Conservation (phyloP, 1,284 basidiomycete species). For the Trametes pubescens region DNA sequence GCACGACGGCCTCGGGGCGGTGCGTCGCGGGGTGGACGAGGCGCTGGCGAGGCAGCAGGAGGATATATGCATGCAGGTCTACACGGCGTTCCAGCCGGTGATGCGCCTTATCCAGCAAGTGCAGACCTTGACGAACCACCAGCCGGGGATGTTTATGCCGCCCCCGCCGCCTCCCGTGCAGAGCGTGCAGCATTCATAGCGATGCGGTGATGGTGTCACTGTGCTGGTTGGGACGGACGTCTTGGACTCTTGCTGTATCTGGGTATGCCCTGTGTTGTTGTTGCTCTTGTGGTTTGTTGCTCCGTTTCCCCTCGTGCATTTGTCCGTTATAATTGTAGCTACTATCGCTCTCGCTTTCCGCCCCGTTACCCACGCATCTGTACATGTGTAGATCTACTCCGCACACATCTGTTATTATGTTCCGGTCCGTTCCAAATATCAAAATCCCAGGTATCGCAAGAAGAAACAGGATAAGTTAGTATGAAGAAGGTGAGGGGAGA, state of each 20-base stretch:
- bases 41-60: constrained; percentile 23
- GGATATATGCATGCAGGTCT: constrained; percentile 25
- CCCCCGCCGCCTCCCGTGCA: constrained; percentile 21
- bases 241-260: not conserved
- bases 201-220: not conserved
- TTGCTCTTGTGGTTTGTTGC: not conserved
- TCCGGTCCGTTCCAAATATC: not conserved
- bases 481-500: not conserved
- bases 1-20: constrained; percentile 12
- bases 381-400: not conserved
- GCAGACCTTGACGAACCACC: constrained; percentile 17
- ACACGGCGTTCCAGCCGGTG: constrained; percentile 14
- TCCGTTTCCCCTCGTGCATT: not conserved
- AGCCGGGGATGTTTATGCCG: constrained; percentile 17
- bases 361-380: not conserved
- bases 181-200: constrained; percentile 21
- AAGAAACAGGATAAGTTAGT: constrained; percentile 25
- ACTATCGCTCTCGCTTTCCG: not conserved
- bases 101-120: constrained; percentile 19
- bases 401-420: constrained; percentile 1
- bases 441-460: not conserved
- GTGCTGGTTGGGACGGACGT: not conserved
- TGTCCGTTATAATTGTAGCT: constrained; percentile 1
- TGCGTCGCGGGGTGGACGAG: constrained; percentile 26
- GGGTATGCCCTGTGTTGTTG: not conserved